Conservation (phyloP, 495 filamentous ascomycete genomes). For the Lophiotrema nucula region DNA sequence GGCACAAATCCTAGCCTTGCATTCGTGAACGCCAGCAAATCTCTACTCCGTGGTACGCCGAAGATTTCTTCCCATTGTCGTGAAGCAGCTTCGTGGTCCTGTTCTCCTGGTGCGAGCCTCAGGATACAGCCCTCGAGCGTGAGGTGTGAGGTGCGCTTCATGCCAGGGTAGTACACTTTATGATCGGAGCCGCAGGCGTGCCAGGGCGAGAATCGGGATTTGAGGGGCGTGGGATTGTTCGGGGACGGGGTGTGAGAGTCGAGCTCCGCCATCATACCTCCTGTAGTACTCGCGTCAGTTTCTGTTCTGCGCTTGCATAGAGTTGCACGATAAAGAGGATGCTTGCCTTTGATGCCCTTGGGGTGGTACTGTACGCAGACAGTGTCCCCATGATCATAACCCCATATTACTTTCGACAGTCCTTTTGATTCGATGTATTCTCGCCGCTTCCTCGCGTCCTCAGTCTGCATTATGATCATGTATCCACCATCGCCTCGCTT, state of each 20-base stretch:
- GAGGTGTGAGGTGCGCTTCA: conserved; percentile 32
- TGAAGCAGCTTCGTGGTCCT: conserved; percentile 29
- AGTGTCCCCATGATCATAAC: conserved; percentile 25
- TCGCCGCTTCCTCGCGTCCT: conserved; percentile 26
- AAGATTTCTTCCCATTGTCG: conserved; percentile 39
- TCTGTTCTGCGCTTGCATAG: too few species aligned
- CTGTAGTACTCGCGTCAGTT: conserved; percentile 18
- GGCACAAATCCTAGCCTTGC: conserved; percentile 35
- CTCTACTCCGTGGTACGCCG: conserved; percentile 34
- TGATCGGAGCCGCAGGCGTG: conserved; percentile 36
- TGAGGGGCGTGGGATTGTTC: conserved; percentile 31
- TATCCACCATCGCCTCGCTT: conserved; percentile 39
- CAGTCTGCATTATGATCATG: conserved; percentile 41
- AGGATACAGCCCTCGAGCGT: conserved; percentile 32
- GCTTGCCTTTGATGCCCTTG: conserved; percentile 36
- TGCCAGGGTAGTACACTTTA: conserved; percentile 23
- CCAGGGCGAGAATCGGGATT: conserved; percentile 36
- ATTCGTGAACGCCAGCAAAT: conserved; percentile 39
- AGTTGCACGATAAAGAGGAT: neutral
- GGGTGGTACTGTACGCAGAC: conserved; percentile 38
- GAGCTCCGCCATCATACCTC: conserved; percentile 39
- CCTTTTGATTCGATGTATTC: conserved; percentile 30
- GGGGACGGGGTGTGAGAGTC: conserved; percentile 31
- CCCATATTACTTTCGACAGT: conserved; percentile 33
- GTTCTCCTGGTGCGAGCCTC: conserved; percentile 31